These are phyloP conservation scores for Arxiozyma bovina DNA, from an alignment of 1,139 yeast species.

Conservation along the genomic window DNA sequence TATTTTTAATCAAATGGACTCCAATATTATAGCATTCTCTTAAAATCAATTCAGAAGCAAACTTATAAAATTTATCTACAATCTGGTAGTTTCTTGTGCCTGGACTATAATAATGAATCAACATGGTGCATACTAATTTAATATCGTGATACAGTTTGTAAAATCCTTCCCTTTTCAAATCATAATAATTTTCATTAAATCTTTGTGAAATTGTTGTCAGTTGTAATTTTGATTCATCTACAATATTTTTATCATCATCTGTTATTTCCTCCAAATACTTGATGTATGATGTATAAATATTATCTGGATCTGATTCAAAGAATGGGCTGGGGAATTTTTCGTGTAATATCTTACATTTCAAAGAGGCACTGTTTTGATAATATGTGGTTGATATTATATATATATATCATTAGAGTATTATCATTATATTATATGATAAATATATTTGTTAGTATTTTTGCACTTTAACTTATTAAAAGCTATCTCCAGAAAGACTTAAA, in stretches of 20 bases:
- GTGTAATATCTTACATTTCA: constrained; percentile 33
- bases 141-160: constrained; percentile 66
- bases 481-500: too few relatives aligned
- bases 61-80: constrained; percentile 62
- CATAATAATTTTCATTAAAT: constrained; percentile 34
- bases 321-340: constrained; percentile 40
- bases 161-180: constrained; percentile 30
- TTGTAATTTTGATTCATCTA: constrained; percentile 19
- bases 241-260: constrained; percentile 23
- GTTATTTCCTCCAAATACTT: constrained; percentile 29
- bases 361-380: constrained; percentile 18
- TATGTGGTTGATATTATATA: background rate
- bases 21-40: constrained; percentile 58
- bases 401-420: background rate
- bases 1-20: constrained; percentile 22
- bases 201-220: constrained; percentile 32
- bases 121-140: constrained; percentile 49
- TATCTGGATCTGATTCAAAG: constrained; percentile 38
- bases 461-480: background rate
- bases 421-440: too few relatives aligned
- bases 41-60: constrained; percentile 58
- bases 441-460: constrained; percentile 1
- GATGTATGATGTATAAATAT: constrained; percentile 38
- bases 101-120: constrained; percentile 41
- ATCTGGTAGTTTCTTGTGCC: constrained; percentile 51